These are phyloP conservation scores for Triticum aestivum DNA, from an alignment of 176 grass and related monocot species.

Conservation along the genomic window DNA sequence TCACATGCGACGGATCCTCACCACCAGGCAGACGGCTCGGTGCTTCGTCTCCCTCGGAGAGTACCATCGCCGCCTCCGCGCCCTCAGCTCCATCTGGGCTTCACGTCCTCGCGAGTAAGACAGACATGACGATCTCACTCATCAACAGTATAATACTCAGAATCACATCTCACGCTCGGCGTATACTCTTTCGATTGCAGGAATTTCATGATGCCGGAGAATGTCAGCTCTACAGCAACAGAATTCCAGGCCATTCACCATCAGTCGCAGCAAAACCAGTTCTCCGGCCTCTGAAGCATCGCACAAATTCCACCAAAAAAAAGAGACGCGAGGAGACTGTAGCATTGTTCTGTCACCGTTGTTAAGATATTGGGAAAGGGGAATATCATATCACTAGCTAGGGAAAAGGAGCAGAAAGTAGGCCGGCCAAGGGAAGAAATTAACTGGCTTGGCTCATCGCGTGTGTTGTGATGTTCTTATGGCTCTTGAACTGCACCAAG, in stretches of 20 bases:
- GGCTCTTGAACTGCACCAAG: conserved; percentile 58
- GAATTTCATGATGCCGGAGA: conserved; percentile 32
- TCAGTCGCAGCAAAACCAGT: conserved; percentile 52
- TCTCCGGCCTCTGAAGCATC: conserved; percentile 41
- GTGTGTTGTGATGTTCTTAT: conserved; percentile 6
- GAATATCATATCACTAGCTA: conserved; percentile 8
- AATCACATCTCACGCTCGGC: neutral
- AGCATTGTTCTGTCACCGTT: neutral
- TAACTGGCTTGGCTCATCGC: conserved; percentile 27
- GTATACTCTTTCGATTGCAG: conserved; percentile 6
- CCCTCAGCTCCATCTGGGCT: conserved; percentile 90
- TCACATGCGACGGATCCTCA: conserved; percentile 65
- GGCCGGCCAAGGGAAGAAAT: neutral
- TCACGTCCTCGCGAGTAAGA: conserved; percentile 77
- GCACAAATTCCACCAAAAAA: conserved; percentile 19
- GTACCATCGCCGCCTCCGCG: conserved; percentile 75
- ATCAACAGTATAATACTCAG: neutral
- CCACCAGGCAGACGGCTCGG: conserved; percentile 63
- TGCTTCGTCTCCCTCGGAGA: conserved; percentile 83
- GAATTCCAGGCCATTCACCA: conserved; percentile 44
- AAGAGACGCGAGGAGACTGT: neutral
- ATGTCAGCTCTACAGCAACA: conserved; percentile 43
- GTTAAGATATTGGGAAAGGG: conserved; percentile 35
- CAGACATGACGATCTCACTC: neutral
- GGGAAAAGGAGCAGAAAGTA: conserved; percentile 1